These are phyloP conservation scores for Erodium trifolium DNA, from an alignment of 441 rosid genomes.

Conservation along the genomic window DNA sequence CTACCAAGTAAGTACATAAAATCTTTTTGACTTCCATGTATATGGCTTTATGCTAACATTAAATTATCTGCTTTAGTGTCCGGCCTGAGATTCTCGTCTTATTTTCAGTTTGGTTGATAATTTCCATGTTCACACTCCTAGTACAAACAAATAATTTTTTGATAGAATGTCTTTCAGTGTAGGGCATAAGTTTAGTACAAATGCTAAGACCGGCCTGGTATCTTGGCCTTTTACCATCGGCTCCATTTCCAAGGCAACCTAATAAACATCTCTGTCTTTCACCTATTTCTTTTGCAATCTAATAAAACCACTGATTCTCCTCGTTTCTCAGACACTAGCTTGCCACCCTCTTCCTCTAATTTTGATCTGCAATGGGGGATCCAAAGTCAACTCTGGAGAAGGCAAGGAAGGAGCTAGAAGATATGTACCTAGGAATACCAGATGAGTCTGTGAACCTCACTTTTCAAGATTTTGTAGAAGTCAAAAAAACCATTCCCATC, in stretches of 20 bases:
- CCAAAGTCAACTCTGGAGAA: constrained; percentile 26
- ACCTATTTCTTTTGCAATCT: neutral
- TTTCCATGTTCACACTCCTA: neutral
- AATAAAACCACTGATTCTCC: constrained; percentile 1
- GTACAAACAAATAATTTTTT: too few species aligned
- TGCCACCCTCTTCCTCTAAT: too few species aligned
- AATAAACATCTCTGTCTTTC: neutral
- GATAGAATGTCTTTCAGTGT: too few species aligned
- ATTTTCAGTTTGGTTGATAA: constrained; percentile 12
- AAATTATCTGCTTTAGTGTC: constrained; percentile 2
- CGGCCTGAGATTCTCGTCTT: constrained; percentile 15
- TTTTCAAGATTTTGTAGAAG: constrained; percentile 44
- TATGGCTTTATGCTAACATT: neutral
- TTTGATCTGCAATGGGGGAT: constrained; percentile 30
- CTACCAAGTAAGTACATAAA: constrained; percentile 9
- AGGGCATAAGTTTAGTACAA: neutral
- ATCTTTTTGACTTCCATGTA: neutral
- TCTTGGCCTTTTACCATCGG: constrained; percentile 8
- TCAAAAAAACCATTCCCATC: constrained; percentile 16
- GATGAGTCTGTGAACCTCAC: constrained; percentile 73
- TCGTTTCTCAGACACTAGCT: neutral
- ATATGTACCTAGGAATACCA: constrained; percentile 48
- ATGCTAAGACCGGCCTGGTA: constrained; percentile 16
- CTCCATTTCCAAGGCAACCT: constrained; percentile 16
- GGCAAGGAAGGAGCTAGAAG: constrained; percentile 55